These are phyloP conservation scores for Exophiala viscosa DNA, from an alignment of 2,329 filamentous ascomycete species.

Conservation along the genomic window DNA sequence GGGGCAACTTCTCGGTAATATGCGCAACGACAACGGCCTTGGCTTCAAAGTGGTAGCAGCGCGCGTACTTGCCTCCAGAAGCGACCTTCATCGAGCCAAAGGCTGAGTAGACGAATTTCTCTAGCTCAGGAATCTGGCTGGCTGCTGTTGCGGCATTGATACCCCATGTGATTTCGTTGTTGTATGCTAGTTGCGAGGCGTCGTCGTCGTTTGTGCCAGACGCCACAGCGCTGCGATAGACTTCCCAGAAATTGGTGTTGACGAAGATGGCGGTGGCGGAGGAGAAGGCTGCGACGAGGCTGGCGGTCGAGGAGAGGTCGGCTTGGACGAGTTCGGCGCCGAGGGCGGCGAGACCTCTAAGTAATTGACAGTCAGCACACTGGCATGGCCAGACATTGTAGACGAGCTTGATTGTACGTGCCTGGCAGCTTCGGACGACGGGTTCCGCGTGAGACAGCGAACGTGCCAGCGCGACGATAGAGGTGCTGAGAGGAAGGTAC, in stretches of 20 bases:
- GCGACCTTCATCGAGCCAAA: slow-evolving; percentile 13
- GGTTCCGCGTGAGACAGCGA: slow-evolving; percentile 14
- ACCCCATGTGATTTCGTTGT: slow-evolving; percentile 6
- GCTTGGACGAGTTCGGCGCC: slow-evolving; percentile 11
- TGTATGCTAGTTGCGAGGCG: slow-evolving; percentile 7
- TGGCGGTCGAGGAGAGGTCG: slow-evolving; percentile 6
- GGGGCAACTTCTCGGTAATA: slow-evolving; percentile 3
- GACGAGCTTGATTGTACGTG: not conserved
- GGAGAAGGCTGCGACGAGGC: slow-evolving; percentile 4
- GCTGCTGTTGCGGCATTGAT: slow-evolving; percentile 10
- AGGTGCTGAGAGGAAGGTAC: slow-evolving; percentile 9
- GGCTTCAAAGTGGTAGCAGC: slow-evolving; percentile 9
- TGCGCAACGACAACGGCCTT: slow-evolving; percentile 6
- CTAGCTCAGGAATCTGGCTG: slow-evolving; percentile 2
- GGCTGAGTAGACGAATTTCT: slow-evolving; percentile 11
- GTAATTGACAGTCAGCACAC: slow-evolving; percentile 2
- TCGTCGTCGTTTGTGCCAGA: not conserved
- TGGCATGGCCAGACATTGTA: not conserved
- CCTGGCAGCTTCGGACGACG: slow-evolving; percentile 11
- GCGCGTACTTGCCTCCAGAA: slow-evolving; percentile 9
- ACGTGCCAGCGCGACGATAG: slow-evolving; percentile 8
- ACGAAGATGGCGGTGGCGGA: slow-evolving; percentile 7
- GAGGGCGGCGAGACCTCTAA: slow-evolving; percentile 6
- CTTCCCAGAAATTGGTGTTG: slow-evolving; percentile 12
- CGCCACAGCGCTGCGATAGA: slow-evolving; percentile 1